Base-by-base conservation (phyloP, 2,329 filamentous ascomycete species). In the Sodiomyces alkalinus region DNA sequence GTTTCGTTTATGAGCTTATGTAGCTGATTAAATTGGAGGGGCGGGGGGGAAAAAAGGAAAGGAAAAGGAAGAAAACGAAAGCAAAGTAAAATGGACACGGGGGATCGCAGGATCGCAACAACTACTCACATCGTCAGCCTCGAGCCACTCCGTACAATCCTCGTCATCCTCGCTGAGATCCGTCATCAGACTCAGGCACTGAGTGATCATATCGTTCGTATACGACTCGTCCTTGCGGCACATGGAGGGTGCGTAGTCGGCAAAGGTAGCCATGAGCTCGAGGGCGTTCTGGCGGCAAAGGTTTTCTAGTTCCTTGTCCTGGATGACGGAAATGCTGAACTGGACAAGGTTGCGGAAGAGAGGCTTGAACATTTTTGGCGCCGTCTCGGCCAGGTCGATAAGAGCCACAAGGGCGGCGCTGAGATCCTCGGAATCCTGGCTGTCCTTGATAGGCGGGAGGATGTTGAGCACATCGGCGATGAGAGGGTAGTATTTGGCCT, bases 211-310 rank as follows among this genome's bases (percentile, higher is more conserved):
- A 39, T 94, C 85, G 35, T 71, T 76, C 3, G 86, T 90, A 55
- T 92, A 98, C 8, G 74, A 78, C n/a, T 74, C 56, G 47, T 98
- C 87, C 51, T 93, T 94, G 49, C 79, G 82, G 62, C 90, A 96
- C 75, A 96, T 87, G 20, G 79, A 78, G 4, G 90, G 85, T 1
- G 83, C 80, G 44, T 87, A 90, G 48, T 98, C 90, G 39, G 87
- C 86, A 51, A 98, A 98, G 0, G 90, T 98, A 16, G 86, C 86
- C 82, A 98, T 93, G 31, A 98, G 68, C 52, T 98, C 90, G 22
- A 98, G 64, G 0, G 87, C 85, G 48, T 96, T 96, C 53, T 98
- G 90, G 34, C 90, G 75, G 36, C 83, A 81, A 40, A 86, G 70
- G 46, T 93, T 86, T 36, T 76, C 79, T 14, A 98, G 68, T 36